Conservation (phyloP, 2,329 filamentous ascomycete genomes). For the Neocucurbitaria cava region DNA sequence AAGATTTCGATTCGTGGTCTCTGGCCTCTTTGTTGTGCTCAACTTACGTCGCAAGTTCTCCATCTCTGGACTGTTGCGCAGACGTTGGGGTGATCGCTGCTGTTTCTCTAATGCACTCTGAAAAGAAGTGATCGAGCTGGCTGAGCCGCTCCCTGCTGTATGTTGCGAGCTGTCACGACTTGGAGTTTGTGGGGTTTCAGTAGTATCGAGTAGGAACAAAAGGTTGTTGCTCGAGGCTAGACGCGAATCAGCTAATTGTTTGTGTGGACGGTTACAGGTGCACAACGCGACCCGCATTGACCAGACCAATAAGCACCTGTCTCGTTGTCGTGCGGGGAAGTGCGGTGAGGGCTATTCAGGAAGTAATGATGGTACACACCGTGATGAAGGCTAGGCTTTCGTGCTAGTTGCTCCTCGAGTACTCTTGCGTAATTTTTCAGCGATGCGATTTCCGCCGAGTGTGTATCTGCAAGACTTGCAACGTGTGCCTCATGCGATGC, state of each 20-base stretch:
- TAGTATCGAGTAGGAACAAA: constrained; percentile 34
- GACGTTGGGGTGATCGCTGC: constrained; percentile 29
- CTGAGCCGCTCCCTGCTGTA: constrained; percentile 26
- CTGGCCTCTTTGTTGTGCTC: constrained; percentile 39
- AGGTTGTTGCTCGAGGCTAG: constrained; percentile 40
- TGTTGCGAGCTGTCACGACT: constrained; percentile 25
- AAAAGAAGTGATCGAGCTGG: constrained; percentile 27
- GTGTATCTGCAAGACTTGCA: constrained; percentile 45
- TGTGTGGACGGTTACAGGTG: constrained; percentile 17
- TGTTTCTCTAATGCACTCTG: constrained; percentile 35
- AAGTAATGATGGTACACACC: constrained; percentile 23
- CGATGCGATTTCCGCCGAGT: constrained; percentile 50
- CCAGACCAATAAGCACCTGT: constrained; percentile 1
- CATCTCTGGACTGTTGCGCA: constrained; percentile 40
- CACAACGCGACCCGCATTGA: constrained; percentile 2
- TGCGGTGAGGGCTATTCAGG: background rate
- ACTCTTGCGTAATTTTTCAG: constrained; percentile 47
- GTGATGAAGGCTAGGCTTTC: constrained; percentile 36
- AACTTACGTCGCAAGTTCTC: constrained; percentile 50
- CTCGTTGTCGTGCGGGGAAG: constrained; percentile 1
- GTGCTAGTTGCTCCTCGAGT: constrained; percentile 46
- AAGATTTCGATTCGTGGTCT: constrained; percentile 43
- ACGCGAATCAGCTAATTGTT: constrained; percentile 19
- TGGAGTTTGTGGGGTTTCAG: constrained; percentile 27
- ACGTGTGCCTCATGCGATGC: constrained; percentile 51